Conservation (phyloP, 192 early-diverging fungal genomes). For the Phycomyces blakesleeanus region DNA sequence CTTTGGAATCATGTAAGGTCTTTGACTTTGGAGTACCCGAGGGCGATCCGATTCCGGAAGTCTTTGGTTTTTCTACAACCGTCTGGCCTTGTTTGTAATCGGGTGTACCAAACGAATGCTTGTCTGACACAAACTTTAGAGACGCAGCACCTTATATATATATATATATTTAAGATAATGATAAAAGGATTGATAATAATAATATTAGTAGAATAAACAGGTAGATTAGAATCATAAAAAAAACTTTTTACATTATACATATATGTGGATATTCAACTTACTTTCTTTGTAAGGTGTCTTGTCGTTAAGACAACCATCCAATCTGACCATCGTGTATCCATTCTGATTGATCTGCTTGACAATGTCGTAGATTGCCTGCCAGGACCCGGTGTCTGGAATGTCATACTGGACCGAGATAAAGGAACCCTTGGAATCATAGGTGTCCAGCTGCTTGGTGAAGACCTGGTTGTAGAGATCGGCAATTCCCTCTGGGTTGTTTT, state of each 20-base stretch:
- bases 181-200: too few species aligned
- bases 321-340: slow-evolving; percentile 48
- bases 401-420: slow-evolving; percentile 48
- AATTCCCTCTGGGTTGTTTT: slow-evolving; percentile 40
- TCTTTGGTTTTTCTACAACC: slow-evolving; percentile 21
- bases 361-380: slow-evolving; percentile 40
- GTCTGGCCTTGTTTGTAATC: slow-evolving; percentile 46
- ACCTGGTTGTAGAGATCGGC: slow-evolving; percentile 37
- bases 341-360: slow-evolving; percentile 37
- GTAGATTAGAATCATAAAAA: not conserved
- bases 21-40: not conserved
- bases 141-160: slow-evolving; percentile 14
- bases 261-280: slow-evolving; percentile 7
- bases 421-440: slow-evolving; percentile 43
- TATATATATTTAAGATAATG: too few species aligned
- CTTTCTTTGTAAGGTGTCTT: slow-evolving; percentile 42
- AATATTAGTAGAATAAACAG: too few species aligned
- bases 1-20: too few species aligned
- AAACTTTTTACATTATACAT: too few species aligned
- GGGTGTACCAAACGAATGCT: slow-evolving; percentile 41
- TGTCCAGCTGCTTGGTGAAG: slow-evolving; percentile 43
- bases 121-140: slow-evolving; percentile 39
- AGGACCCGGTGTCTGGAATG: slow-evolving; percentile 46
- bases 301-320: slow-evolving; percentile 52
- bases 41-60: not conserved